Conservation (phyloP, 164 flowering plant genomes). For the Magnolia changhungtana region DNA sequence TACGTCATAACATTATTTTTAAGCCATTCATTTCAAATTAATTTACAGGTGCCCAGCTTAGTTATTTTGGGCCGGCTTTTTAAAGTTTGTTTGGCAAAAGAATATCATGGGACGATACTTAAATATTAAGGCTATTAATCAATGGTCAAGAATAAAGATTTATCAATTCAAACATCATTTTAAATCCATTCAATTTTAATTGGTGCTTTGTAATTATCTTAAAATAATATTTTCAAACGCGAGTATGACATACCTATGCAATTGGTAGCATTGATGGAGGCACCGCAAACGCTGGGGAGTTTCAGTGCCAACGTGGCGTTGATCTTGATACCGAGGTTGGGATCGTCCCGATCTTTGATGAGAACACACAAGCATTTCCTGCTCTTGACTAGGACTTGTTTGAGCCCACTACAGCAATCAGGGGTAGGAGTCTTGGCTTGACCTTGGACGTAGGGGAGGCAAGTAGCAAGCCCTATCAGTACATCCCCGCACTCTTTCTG, state of each 20-base stretch:
- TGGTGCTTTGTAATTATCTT: too few species aligned
- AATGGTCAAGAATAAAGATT: too few species aligned
- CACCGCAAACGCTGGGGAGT: slow-evolving; percentile 48
- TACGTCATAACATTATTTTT: too few species aligned
- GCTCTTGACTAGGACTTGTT: slow-evolving; percentile 47
- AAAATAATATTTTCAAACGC: too few species aligned
- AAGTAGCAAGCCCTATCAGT: slow-evolving; percentile 52
- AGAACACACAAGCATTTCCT: slow-evolving; percentile 67
- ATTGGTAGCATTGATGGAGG: slow-evolving; percentile 35
- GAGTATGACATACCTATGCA: slow-evolving; percentile 41
- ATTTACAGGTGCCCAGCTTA: too few species aligned
- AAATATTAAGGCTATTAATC: too few species aligned
- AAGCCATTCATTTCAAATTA: too few species aligned
- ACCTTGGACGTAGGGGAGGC: slow-evolving; percentile 67
- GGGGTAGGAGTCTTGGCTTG: slow-evolving; percentile 53
- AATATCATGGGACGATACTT: too few species aligned
- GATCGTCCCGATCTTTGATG: slow-evolving; percentile 63
- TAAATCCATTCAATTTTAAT: too few species aligned
- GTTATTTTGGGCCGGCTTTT: too few species aligned
- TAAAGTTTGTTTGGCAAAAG: too few species aligned
- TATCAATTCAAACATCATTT: too few species aligned
- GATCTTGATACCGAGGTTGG: slow-evolving; percentile 59
- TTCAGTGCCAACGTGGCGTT: slow-evolving; percentile 57
- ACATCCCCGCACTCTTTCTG: slow-evolving; percentile 50
- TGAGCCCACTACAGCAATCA: slow-evolving; percentile 72